phyloP scores from a whole-genome alignment of 2,329 filamentous ascomycete genomes.

The Alternaria rosae region DNA sequence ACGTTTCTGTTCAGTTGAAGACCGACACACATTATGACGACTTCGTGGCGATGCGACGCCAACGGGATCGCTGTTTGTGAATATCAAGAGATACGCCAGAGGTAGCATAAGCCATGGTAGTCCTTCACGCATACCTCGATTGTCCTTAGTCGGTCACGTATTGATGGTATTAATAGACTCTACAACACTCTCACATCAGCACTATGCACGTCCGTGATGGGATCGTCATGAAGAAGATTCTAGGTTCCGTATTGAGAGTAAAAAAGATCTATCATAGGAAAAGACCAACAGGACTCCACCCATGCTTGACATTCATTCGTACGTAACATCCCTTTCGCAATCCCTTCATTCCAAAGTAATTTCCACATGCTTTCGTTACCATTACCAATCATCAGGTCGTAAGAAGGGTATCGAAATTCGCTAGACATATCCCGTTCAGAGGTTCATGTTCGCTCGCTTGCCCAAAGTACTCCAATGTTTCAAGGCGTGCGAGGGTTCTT shows the following conservation, averaged over 20 bases:
- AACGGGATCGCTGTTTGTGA: neutral
- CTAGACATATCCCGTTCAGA: conserved; percentile 4
- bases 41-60: neutral
- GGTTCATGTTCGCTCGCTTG: neutral
- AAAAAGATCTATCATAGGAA: conserved; percentile 6
- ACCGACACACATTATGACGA: accelerated
- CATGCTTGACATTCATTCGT: conserved; percentile 11
- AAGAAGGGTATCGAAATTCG: conserved; percentile 7
- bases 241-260: conserved; percentile 2
- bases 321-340: neutral
- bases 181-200: neutral
- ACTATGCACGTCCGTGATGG: too few relatives aligned
- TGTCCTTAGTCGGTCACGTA: neutral
- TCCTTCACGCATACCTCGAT: neutral
- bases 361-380: neutral
- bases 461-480: neutral
- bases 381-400: conserved; percentile 5
- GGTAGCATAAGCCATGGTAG: too few relatives aligned
- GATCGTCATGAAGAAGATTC: neutral
- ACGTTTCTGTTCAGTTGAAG: neutral
- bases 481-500: conserved; percentile 23
- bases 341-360: neutral
- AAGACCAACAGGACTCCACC: conserved; percentile 6
- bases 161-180: too few relatives aligned
- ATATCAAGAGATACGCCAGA: too few relatives aligned